These are phyloP conservation scores for Albugo laibachii DNA, from an alignment of 352 stramenopile genomes.

Conservation along the genomic window DNA sequence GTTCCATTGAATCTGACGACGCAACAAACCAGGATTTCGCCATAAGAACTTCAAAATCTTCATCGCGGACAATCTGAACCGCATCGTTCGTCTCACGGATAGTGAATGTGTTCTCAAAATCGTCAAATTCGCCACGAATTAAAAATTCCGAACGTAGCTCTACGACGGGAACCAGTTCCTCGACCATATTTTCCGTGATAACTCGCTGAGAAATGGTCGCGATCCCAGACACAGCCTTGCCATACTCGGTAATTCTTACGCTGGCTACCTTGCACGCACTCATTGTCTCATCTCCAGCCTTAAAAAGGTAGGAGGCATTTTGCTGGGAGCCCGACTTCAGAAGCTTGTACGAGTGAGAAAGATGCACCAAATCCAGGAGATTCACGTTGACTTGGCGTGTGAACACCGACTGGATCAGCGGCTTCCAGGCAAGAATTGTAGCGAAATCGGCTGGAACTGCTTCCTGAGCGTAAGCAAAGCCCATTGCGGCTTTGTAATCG, in stretches of 20 bases:
- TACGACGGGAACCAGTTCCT: constrained; percentile 39
- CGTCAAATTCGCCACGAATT: constrained; percentile 54
- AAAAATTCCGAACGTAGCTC: constrained; percentile 71
- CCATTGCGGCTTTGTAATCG: constrained; percentile 36
- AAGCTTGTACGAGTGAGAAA: constrained; percentile 73
- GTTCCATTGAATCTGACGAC: not conserved
- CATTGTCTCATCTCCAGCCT: constrained; percentile 41
- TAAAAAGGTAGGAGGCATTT: constrained; percentile 13
- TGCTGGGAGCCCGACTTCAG: constrained; percentile 9
- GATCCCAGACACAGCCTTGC: constrained; percentile 59
- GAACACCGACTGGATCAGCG: constrained; percentile 70
- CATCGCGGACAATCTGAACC: constrained; percentile 6
- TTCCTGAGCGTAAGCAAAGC: constrained; percentile 11
- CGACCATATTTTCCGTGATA: constrained; percentile 23
- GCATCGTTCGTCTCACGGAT: constrained; percentile 18
- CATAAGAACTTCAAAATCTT: constrained; percentile 3
- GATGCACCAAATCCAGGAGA: constrained; percentile 60
- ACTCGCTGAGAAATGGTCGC: constrained; percentile 43
- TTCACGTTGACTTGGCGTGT: constrained; percentile 65
- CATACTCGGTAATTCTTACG: constrained; percentile 52
- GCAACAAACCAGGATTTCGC: constrained; percentile 10
- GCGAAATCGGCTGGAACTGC: constrained; percentile 48
- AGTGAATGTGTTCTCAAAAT: constrained; percentile 60
- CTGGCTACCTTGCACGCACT: constrained; percentile 50
- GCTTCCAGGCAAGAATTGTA: constrained; percentile 60